Evolutionary conservation across 2,329 filamentous ascomycete species (phyloP).

Genomic region (Sporothrix pseudoabietina): DNA sequence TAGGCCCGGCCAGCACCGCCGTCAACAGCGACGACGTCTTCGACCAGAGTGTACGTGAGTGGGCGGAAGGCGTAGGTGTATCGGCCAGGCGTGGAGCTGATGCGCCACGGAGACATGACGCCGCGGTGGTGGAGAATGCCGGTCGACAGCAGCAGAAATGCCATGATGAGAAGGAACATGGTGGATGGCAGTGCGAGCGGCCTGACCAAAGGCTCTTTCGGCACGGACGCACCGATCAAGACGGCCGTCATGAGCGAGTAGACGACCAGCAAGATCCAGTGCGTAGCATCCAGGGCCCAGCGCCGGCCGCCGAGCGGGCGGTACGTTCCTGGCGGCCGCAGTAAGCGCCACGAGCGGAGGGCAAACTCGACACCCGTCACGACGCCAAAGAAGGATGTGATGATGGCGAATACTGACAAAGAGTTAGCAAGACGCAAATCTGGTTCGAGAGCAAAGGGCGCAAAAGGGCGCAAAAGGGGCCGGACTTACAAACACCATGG

Average conservation of each 20-base stretch:
- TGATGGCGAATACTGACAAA: constrained; percentile 51
- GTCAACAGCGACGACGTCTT: constrained; percentile 3
- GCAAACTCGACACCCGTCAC: constrained; percentile 58
- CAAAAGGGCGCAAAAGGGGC: too few relatives aligned
- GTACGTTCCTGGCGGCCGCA: constrained; percentile 53
- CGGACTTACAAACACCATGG: neutral
- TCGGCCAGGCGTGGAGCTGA: constrained; percentile 1
- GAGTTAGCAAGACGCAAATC: constrained; percentile 34
- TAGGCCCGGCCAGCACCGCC: neutral
- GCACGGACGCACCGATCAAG: constrained; percentile 53
- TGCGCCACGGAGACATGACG: neutral
- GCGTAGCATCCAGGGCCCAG: constrained; percentile 50
- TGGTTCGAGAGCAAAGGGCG: neutral
- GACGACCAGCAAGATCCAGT: constrained; percentile 50
- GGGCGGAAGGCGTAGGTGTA: neutral
- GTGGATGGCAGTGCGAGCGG: neutral
- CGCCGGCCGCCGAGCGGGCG: constrained; percentile 55
- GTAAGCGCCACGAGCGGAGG: constrained; percentile 52
- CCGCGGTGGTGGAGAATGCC: neutral
- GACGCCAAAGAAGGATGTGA: constrained; percentile 58
- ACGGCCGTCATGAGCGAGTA: constrained; percentile 54
- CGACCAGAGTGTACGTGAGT: neutral
- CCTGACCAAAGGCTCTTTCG: neutral
- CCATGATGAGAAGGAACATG: constrained; percentile 9
- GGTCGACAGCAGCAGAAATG: neutral